phyloP scores from a whole-genome alignment of 371 early-diverging fungal species.

The Mortierella polycephala region DNA sequence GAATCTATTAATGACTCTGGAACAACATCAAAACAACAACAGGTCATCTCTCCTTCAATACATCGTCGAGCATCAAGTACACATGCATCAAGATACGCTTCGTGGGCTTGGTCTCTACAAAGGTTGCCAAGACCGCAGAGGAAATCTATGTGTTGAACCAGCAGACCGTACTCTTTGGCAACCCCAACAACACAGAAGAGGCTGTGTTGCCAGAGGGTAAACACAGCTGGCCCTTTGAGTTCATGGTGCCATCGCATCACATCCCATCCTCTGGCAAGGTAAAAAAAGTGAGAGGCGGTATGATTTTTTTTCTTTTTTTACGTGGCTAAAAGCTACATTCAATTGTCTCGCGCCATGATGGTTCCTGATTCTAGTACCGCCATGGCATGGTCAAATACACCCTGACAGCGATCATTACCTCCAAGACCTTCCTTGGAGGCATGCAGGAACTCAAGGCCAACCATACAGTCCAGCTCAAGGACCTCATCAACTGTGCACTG shows the following conservation, averaged over 20 bases:
- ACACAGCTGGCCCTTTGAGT: conserved; percentile 40
- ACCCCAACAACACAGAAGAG: conserved; percentile 35
- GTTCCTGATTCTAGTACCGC: conserved; percentile 23
- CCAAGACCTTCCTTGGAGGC: conserved; percentile 25
- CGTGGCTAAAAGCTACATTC: not conserved
- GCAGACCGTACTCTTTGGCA: conserved; percentile 42
- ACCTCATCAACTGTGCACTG: conserved; percentile 24
- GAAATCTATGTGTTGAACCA: conserved; percentile 40
- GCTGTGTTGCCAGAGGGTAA: conserved; percentile 25
- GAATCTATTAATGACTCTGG: no score
- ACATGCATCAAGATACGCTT: conserved; percentile 45
- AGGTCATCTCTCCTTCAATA: conserved; percentile 29
- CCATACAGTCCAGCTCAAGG: conserved; percentile 15
- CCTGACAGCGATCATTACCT: conserved; percentile 19
- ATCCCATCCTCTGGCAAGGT: conserved; percentile 48
- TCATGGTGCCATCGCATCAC: conserved; percentile 27
- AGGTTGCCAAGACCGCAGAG: conserved; percentile 33
- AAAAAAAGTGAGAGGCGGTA: not conserved
- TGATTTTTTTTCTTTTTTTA: no score
- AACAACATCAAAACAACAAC: no score
- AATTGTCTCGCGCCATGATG: not conserved
- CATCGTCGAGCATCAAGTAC: conserved; percentile 22
- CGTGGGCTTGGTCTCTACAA: conserved; percentile 27
- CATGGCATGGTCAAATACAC: conserved; percentile 42
- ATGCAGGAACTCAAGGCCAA: conserved; percentile 34